Conservation (phyloP, 1,139 yeast genomes). For the Kluyveromyces sp. region DNA sequence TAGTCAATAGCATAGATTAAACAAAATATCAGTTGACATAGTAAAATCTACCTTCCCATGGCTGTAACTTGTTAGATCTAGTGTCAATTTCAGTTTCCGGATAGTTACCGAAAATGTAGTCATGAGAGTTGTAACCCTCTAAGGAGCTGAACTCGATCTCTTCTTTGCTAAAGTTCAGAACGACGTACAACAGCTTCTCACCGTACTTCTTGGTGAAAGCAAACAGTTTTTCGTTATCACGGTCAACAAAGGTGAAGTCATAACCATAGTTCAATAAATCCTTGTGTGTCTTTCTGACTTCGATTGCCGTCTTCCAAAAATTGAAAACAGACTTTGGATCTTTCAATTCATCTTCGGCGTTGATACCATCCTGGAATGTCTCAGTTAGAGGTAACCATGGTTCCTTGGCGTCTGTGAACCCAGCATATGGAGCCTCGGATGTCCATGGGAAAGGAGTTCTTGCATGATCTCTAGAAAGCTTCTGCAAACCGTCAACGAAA, state of each 20-base stretch:
- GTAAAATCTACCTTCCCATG: slow-evolving; percentile 16
- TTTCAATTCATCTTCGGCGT: slow-evolving; percentile 41
- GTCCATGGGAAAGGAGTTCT: slow-evolving; percentile 60
- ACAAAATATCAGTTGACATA: slow-evolving; percentile 23
- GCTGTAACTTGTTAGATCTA: slow-evolving; percentile 9
- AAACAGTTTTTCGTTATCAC: slow-evolving; percentile 37
- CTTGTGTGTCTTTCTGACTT: slow-evolving; percentile 40
- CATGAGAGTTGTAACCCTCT: slow-evolving; percentile 33
- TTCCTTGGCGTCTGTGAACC: slow-evolving; percentile 40
- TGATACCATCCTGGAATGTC: slow-evolving; percentile 40
- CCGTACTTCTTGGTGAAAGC: slow-evolving; percentile 35
- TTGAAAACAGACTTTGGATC: slow-evolving; percentile 43
- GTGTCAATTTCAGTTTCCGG: slow-evolving; percentile 3
- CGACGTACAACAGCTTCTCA: slow-evolving; percentile 36
- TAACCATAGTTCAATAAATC: slow-evolving; percentile 44
- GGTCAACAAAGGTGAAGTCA: slow-evolving; percentile 37
- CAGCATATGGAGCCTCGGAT: slow-evolving; percentile 35
- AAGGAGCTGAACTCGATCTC: slow-evolving; percentile 27
- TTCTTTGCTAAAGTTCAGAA: slow-evolving; percentile 39
- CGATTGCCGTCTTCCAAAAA: slow-evolving; percentile 42
- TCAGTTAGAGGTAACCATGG: slow-evolving; percentile 56
- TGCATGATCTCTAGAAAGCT: slow-evolving; percentile 45
- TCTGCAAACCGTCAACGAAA: slow-evolving; percentile 34
- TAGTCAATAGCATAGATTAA: not conserved
- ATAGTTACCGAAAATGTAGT: slow-evolving; percentile 25